These are phyloP conservation scores for Crepidotus sp. DNA, from an alignment of 1,284 basidiomycete genomes.

Conservation along the genomic window DNA sequence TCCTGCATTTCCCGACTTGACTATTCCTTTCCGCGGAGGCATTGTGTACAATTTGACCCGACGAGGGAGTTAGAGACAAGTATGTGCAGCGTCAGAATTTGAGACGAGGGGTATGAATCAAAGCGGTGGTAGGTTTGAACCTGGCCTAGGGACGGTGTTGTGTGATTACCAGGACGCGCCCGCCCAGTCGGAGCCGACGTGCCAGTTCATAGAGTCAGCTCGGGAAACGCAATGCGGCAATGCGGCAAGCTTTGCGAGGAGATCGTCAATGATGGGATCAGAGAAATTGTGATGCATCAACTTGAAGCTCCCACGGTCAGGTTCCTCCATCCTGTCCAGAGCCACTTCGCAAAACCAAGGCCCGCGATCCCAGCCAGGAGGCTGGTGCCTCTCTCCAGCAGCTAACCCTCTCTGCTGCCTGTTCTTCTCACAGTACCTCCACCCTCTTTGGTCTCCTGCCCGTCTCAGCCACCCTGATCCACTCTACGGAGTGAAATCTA, in stretches of 20 bases:
- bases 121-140: background rate
- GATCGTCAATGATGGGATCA: too few species aligned
- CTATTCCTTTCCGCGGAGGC: conserved; percentile 69
- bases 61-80: too few species aligned
- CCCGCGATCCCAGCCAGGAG: conserved; percentile 7
- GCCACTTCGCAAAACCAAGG: conserved; percentile 13
- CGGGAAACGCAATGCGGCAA: too few species aligned
- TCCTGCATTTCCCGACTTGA: conserved; percentile 80
- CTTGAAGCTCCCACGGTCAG: background rate
- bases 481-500: conserved; percentile 35
- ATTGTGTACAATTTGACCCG: too few species aligned
- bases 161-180: too few species aligned
- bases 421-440: conserved; percentile 4
- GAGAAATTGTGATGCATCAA: too few species aligned
- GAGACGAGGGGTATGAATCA: background rate
- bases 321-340: conserved; percentile 4
- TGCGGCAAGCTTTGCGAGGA: too few species aligned
- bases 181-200: background rate
- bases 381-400: conserved; percentile 12
- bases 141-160: too few species aligned
- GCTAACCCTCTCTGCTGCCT: conserved; percentile 9
- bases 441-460: conserved; percentile 14
- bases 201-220: too few species aligned
- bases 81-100: too few species aligned
- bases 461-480: conserved; percentile 21